phyloP scores from a whole-genome alignment of 768 basidiomycete genomes.

The Solioccasus polychromus region DNA sequence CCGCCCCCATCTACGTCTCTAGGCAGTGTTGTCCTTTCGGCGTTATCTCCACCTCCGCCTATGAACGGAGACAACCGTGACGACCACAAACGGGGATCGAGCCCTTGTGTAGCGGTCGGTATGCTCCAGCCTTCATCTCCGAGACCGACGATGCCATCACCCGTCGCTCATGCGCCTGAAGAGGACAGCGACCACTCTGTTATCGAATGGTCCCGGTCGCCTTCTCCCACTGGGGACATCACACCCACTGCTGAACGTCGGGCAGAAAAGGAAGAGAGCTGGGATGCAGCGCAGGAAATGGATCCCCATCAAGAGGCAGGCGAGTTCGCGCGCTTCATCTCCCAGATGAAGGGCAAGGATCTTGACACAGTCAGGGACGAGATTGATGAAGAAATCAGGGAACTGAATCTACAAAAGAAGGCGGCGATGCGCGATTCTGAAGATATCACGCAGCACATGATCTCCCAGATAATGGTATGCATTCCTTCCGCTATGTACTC shows the following conservation, averaged over 20 bases:
- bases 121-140: constrained; percentile 10
- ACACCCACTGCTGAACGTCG: constrained; percentile 19
- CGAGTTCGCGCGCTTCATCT: constrained; percentile 90
- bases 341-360: constrained; percentile 85
- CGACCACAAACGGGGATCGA: neutral
- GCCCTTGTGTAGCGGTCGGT: constrained; percentile 1
- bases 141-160: constrained; percentile 3
- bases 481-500: neutral
- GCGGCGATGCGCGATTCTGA: constrained; percentile 92
- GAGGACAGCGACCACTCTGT: constrained; percentile 25
- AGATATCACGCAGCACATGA: constrained; percentile 93
- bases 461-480: constrained; percentile 74
- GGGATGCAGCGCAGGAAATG: constrained; percentile 88
- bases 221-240: constrained; percentile 27
- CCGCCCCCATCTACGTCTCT: constrained; percentile 1
- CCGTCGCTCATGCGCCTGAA: constrained; percentile 3
- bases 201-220: constrained; percentile 39
- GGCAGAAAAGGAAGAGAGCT: constrained; percentile 42
- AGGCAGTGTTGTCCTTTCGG: neutral
- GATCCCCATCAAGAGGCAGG: constrained; percentile 75
- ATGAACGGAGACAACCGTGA: constrained; percentile 16
- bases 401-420: constrained; percentile 79
- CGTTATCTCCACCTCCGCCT: constrained; percentile 12
- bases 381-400: constrained; percentile 87
- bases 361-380: constrained; percentile 79